These are phyloP conservation scores for Mucor piriformis DNA, from an alignment of 371 early-diverging fungal species.

Conservation along the genomic window DNA sequence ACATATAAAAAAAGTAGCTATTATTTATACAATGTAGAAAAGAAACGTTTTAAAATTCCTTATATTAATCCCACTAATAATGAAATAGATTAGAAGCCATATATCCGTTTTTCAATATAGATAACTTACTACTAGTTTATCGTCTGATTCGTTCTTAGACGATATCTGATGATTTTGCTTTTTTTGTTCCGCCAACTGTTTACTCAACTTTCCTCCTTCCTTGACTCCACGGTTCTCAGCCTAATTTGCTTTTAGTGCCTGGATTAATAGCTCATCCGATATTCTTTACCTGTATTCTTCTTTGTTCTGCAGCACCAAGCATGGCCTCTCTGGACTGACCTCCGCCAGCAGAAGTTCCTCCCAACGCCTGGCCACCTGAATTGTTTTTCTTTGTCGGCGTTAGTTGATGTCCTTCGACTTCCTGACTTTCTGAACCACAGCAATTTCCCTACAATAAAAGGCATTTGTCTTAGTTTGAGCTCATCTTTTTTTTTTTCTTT, in stretches of 20 bases:
- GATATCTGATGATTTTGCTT: conserved; percentile 9
- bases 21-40: too few relatives aligned
- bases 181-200: conserved; percentile 35
- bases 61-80: too few relatives aligned
- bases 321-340: conserved; percentile 32
- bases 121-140: conserved; percentile 15
- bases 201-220: conserved; percentile 39
- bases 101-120: too few relatives aligned
- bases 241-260: conserved; percentile 10
- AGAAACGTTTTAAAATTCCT: too few relatives aligned
- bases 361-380: conserved; percentile 13
- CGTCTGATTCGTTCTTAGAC: conserved; percentile 9
- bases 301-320: conserved; percentile 41
- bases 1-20: too few relatives aligned
- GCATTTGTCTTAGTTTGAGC: not conserved
- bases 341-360: conserved; percentile 8
- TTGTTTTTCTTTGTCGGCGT: conserved; percentile 12
- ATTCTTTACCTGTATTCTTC: conserved; percentile 28
- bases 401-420: conserved; percentile 17
- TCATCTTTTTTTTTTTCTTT: not conserved
- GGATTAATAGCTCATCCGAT: not conserved
- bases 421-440: conserved; percentile 24
- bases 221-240: conserved; percentile 41
- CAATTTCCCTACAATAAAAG: conserved; percentile 20
- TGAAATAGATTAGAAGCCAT: too few relatives aligned